phyloP scores from a whole-genome alignment of 176 grass and related monocot genomes.

The Saccharum officinarum region DNA sequence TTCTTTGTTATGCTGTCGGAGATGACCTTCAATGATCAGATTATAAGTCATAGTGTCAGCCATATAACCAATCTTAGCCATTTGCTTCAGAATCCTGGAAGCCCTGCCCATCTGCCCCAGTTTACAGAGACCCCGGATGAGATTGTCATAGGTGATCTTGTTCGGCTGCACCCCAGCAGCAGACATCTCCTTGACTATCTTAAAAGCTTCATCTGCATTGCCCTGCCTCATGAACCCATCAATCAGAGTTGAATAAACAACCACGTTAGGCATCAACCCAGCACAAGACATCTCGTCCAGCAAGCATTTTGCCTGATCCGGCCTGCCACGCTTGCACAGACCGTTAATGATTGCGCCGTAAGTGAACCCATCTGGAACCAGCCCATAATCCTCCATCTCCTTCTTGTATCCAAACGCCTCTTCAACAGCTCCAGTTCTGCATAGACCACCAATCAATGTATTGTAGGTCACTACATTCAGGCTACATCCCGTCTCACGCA shows the following conservation, averaged over 20 bases:
- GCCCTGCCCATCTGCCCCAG: constrained; percentile 54
- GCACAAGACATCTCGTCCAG: constrained; percentile 56
- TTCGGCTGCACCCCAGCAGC: constrained; percentile 55
- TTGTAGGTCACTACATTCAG: constrained; percentile 59
- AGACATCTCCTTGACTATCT: constrained; percentile 54
- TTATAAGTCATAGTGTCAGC: constrained; percentile 59
- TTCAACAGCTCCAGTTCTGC: constrained; percentile 47
- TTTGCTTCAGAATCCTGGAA: constrained; percentile 49
- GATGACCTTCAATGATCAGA: constrained; percentile 62
- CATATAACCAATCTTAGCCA: constrained; percentile 45
- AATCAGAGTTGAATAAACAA: constrained; percentile 60
- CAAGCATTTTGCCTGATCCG: constrained; percentile 53
- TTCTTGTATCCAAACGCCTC: constrained; percentile 71
- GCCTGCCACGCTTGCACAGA: constrained; percentile 47
- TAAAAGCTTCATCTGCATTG: constrained; percentile 46
- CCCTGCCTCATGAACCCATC: constrained; percentile 75
- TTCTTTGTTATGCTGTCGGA: constrained; percentile 33
- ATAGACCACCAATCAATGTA: constrained; percentile 63
- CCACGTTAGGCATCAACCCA: constrained; percentile 42
- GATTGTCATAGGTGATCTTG: constrained; percentile 55
- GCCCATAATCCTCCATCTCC: constrained; percentile 56
- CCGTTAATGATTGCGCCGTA: constrained; percentile 58
- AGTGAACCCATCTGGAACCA: constrained; percentile 53
- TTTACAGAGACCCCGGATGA: constrained; percentile 62
- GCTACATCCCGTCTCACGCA: constrained; percentile 54